These are phyloP conservation scores for Metschnikowia gelsemii DNA, from an alignment of 805 yeast genomes.

Conservation along the genomic window DNA sequence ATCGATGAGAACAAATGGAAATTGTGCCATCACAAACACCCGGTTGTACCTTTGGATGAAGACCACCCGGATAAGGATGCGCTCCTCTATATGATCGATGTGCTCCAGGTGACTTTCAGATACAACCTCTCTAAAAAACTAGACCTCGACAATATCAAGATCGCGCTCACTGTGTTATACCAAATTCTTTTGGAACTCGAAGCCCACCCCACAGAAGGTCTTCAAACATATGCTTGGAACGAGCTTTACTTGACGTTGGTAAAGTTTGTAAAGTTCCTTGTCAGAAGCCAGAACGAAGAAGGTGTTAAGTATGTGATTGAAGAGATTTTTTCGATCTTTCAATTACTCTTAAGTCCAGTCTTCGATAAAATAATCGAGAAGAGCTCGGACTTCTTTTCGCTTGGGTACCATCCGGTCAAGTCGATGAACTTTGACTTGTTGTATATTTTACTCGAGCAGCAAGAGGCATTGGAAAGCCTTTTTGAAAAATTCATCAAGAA, in stretches of 20 bases:
- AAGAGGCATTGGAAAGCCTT: constrained; percentile 20
- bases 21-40: constrained; percentile 40
- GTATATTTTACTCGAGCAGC: constrained; percentile 29
- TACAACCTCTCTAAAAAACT: constrained; percentile 40
- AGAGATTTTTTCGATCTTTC: constrained; percentile 18
- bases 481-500: constrained; percentile 18
- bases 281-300: constrained; percentile 19
- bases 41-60: constrained; percentile 29
- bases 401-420: constrained; percentile 24
- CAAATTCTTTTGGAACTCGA: constrained; percentile 25
- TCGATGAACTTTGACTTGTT: constrained; percentile 33
- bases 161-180: constrained; percentile 28
- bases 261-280: constrained; percentile 29
- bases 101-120: constrained; percentile 23
- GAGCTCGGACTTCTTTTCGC: constrained; percentile 12
- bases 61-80: constrained; percentile 24
- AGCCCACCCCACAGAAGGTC: constrained; percentile 17
- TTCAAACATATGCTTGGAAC: constrained; percentile 33
- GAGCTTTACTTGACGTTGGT: constrained; percentile 34
- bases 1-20: constrained; percentile 43
- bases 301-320: constrained; percentile 20
- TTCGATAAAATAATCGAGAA: constrained; percentile 23
- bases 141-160: constrained; percentile 30
- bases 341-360: constrained; percentile 17
- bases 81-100: constrained; percentile 25